Evolutionary conservation across 495 filamentous ascomycete species (phyloP), one percentile per base, ranked within the genome.

Genomic region (Bathelium albidoporum): DNA sequence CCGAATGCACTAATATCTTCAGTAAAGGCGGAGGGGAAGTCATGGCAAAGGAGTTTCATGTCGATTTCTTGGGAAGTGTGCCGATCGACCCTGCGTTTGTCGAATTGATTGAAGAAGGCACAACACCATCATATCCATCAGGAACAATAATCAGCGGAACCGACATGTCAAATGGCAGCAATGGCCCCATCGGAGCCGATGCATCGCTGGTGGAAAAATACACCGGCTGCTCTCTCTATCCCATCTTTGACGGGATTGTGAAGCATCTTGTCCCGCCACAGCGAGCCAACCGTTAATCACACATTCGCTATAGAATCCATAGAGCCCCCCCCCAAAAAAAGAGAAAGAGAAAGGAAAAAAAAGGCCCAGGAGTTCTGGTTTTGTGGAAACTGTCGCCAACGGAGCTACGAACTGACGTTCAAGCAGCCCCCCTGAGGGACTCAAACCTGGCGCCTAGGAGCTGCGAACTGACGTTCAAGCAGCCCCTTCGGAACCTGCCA

Each of bases 1-100:
- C 87, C 66, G 90, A 95, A 74, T 90, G 91, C 74, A 95, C 89
- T 49, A 89, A 97, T 77, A 77, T 97, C 62, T 97, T 97, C 72
- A 87, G 85, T 58, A 90, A 85, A 60, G 95, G 94, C 20, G 94
- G 94, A 9, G 94, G 95, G 9, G 75, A 89, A 74, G 83, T 89
- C 28, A 96, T 98, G 94, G 91, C 91, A 20, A 74, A 81, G 67
- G 90, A 97, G 68, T 91, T 92, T 73, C 81, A 78, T 2, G 88
- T 98, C 32, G 80, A 79, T 45, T 97, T 97, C 70, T 74, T 97
- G 64, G 95, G 91, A 26, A 83, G 85, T 22, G 85, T 97, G 44
- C 94, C 95, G 9, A 88, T 98, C 65, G 94, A 98, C 81, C 79
- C 90, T 31, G 79, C 80, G 59, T 88, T 87, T 70, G 85, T 85